Evolutionary conservation across 2,329 filamentous ascomycete genomes (phyloP).

Genomic region (Exserohilum turcica): DNA sequence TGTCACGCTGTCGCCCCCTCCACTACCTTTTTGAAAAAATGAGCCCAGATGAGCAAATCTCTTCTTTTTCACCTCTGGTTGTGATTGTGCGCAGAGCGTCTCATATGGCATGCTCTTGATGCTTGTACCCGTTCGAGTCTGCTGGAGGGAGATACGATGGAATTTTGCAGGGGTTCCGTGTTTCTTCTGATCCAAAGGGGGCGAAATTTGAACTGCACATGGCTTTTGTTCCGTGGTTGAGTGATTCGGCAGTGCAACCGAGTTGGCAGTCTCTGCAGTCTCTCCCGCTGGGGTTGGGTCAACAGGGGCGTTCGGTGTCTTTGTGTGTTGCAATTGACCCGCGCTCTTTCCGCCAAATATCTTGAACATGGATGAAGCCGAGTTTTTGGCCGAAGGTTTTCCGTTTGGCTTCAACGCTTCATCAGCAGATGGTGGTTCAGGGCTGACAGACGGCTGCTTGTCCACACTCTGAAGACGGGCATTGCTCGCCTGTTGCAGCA

Average conservation of each 20-base stretch:
- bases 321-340: conserved; percentile 16
- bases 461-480: conserved; percentile 52
- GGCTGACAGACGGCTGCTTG: conserved; percentile 45
- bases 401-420: conserved; percentile 33
- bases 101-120: conserved; percentile 20
- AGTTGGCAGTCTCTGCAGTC: conserved; percentile 20
- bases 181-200: conserved; percentile 34
- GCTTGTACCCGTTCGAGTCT: conserved; percentile 15
- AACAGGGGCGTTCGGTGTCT: conserved; percentile 1
- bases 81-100: conserved; percentile 18
- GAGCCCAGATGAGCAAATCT: conserved; percentile 53
- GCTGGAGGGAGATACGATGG: conserved; percentile 32
- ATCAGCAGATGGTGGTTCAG: conserved; percentile 34
- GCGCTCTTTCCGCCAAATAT: conserved; percentile 33
- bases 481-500: conserved; percentile 40
- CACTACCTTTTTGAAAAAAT: conserved; percentile 50
- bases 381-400: conserved; percentile 33
- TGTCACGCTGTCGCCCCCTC: conserved; percentile 31
- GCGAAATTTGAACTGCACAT: conserved; percentile 38
- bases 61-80: conserved; percentile 49
- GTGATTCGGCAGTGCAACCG: conserved; percentile 22
- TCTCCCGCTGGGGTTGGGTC: conserved; percentile 5
- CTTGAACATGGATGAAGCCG: conserved; percentile 55
- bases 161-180: conserved; percentile 27
- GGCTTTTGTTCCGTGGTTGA: conserved; percentile 38